A percentile compares a stretch with the other conserved stretches of the same genome.
Evolutionary conservation across 257 asterid species (phyloP).

Genomic region (Craterostigma plantagineum): DNA sequence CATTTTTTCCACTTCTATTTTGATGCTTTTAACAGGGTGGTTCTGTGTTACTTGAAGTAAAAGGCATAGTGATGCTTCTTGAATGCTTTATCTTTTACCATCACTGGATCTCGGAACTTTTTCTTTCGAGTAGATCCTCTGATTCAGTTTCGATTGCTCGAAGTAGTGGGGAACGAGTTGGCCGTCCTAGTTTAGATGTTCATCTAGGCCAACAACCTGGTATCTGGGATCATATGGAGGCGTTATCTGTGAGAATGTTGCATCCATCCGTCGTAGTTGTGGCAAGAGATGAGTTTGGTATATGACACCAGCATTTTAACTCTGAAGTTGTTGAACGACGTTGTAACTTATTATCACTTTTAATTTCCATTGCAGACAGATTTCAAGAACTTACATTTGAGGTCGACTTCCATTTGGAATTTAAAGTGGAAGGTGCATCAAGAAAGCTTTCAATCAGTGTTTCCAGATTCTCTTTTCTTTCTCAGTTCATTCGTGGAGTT

Average conservation of each 20-base stretch:
- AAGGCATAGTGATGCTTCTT: slow-evolving; percentile 29
- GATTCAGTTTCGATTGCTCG: slow-evolving; percentile 16
- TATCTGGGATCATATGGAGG: slow-evolving; percentile 24
- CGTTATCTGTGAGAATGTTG: slow-evolving; percentile 31
- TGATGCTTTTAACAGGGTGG: slow-evolving; percentile 57
- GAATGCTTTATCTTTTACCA: slow-evolving; percentile 35
- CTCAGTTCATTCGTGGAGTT: slow-evolving; percentile 34
- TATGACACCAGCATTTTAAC: slow-evolving; percentile 2
- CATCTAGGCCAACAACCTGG: too few relatives aligned
- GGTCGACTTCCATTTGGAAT: slow-evolving; percentile 29
- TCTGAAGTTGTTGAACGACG: neutral
- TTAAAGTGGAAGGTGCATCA: slow-evolving; percentile 20
- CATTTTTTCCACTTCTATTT: too few relatives aligned
- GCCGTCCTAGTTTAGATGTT: too few relatives aligned
- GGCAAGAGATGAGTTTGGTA: slow-evolving; percentile 69
- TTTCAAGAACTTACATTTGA: slow-evolving; percentile 59
- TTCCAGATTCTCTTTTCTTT: slow-evolving; percentile 59
- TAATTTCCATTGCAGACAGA: slow-evolving; percentile 41
- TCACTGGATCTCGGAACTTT: slow-evolving; percentile 25
- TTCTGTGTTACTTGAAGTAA: slow-evolving; percentile 43
- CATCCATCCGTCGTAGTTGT: slow-evolving; percentile 37
- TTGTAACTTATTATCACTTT: neutral
- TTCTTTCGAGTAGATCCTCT: slow-evolving; percentile 25
- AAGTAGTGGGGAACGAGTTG: slow-evolving; percentile 16
- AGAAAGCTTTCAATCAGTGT: slow-evolving; percentile 38